Conservation (phyloP, 305 asterid species). For the Euphrasia arctica region DNA sequence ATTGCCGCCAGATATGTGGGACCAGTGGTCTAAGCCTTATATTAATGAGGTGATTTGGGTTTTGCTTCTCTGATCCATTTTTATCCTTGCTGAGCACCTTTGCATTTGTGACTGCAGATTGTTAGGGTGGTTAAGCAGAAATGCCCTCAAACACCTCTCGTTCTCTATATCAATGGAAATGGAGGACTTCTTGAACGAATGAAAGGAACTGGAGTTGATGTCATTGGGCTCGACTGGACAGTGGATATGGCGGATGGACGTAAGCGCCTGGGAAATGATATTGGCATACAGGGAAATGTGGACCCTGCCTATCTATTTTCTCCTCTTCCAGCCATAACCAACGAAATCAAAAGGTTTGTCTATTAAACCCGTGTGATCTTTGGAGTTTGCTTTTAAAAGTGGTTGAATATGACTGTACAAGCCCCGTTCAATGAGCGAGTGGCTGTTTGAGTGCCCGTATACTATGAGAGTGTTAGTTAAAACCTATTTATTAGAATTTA, state of each 20-base stretch:
- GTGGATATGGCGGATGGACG: slow-evolving; percentile 89
- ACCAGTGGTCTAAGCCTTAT: slow-evolving; percentile 87
- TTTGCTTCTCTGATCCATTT: slow-evolving; percentile 15
- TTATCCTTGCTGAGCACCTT: slow-evolving; percentile 22
- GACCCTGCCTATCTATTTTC: slow-evolving; percentile 83
- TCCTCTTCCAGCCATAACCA: slow-evolving; percentile 71
- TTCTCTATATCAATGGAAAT: slow-evolving; percentile 85
- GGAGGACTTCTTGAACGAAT: slow-evolving; percentile 88
- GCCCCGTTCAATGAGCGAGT: not conserved
- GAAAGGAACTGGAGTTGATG: slow-evolving; percentile 87
- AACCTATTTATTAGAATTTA: not conserved
- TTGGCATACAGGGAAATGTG: slow-evolving; percentile 84
- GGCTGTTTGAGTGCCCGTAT: not conserved
- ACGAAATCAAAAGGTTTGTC: slow-evolving; percentile 68
- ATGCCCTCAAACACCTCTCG: slow-evolving; percentile 86
- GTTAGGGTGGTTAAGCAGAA: slow-evolving; percentile 56
- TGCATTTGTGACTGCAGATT: slow-evolving; percentile 51
- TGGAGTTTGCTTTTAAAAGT: not conserved
- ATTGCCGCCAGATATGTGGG: slow-evolving; percentile 94
- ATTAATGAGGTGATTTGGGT: slow-evolving; percentile 62
- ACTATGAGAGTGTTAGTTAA: not conserved
- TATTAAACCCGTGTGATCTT: slow-evolving; percentile 4
- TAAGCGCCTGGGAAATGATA: slow-evolving; percentile 67
- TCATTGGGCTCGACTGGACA: slow-evolving; percentile 92
- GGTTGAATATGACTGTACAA: not conserved